Evolutionary conservation across 2,329 filamentous ascomycete genomes (phyloP), one percentile per base, ranked within the genome.

Genomic region (Cladosporium velox): DNA sequence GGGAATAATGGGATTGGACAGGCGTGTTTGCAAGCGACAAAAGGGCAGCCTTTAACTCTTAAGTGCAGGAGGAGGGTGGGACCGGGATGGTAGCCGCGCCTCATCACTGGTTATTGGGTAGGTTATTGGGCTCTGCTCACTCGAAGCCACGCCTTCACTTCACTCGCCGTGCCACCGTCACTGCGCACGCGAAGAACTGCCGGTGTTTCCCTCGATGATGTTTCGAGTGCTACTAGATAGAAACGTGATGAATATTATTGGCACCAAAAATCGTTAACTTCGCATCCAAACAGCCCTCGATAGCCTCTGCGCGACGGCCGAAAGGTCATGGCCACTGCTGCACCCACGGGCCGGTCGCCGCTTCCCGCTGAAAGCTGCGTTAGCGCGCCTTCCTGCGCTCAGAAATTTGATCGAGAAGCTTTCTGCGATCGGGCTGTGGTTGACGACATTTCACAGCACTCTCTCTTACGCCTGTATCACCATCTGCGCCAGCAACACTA

Each of bases 381-480:
- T 63, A 63, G 61, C 61, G 59, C 44, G 30, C 44, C 52, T 44
- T 57, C 26, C 61, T 41, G 35, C 61, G 28, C 61, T 57, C 61
- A 64, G 61, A 64, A 64, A 64, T 57, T 64, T 64, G 61, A 64
- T 64, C 61, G 49, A 55, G 61, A 66, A 63, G 51, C 58, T 55
- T 61, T 61, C 61, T 61, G 60, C 61, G 61, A 64, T 64, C 51
- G 61, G 61, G 49, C 60, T 57, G 51, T 38, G 47, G 49, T 64
- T 65, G 65, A 66, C 65, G 67, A 58, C 67, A 68, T 68, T 32
- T 65, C 47, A 41, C 64, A 57, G 51, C 35, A 38, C 52, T 34
- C 47, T 57, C 38, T 52, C 21, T 44, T 32, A 49, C 32, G 47
- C 63, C 49, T 51, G 41, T 59, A 24, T n/a, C 28, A 54, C 65